Percentiles rank a stretch among this genome's conserved stretches.
phyloP scores from a whole-genome alignment of 78 protist genomes.

The Dictyostelium capitatum region DNA sequence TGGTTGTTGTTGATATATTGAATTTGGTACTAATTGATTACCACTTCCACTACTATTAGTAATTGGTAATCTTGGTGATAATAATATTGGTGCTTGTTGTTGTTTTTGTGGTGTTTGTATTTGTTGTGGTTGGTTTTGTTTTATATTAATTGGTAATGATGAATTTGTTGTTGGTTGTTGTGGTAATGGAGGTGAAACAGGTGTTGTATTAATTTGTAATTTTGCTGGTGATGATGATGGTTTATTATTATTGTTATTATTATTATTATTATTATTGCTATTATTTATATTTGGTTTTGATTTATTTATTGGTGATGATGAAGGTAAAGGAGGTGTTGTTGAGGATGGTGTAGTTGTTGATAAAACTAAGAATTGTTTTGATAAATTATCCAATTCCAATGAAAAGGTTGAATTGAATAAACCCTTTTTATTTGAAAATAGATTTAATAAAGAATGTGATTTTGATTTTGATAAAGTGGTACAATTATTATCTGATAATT shows the following conservation, averaged over 20 bases:
- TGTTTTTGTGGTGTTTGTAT: not conserved
- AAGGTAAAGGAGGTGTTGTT: not conserved
- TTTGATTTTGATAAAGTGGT: not conserved
- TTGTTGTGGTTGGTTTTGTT: constrained; percentile 1
- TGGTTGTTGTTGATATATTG: not conserved
- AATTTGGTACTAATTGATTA: not conserved
- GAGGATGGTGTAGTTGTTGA: not conserved
- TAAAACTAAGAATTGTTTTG: constrained; percentile 34
- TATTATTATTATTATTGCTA: not conserved
- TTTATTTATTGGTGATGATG: not conserved
- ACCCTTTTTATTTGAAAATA: constrained; percentile 22
- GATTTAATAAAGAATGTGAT: not conserved
- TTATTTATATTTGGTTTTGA: not conserved
- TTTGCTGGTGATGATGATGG: not conserved
- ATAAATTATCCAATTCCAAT: not conserved
- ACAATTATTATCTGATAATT: not conserved
- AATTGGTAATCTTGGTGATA: not conserved
- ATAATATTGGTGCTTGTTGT: not conserved
- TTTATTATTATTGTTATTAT: not conserved
- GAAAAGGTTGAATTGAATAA: not conserved
- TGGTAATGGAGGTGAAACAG: not conserved
- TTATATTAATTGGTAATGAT: not conserved
- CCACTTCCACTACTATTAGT: too few species aligned
- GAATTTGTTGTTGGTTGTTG: not conserved
- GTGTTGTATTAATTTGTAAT: not conserved